Evolutionary conservation across 1,284 basidiomycete species (phyloP), one percentile per base, ranked within the genome.

Genomic region (Naganishia cerealis): DNA sequence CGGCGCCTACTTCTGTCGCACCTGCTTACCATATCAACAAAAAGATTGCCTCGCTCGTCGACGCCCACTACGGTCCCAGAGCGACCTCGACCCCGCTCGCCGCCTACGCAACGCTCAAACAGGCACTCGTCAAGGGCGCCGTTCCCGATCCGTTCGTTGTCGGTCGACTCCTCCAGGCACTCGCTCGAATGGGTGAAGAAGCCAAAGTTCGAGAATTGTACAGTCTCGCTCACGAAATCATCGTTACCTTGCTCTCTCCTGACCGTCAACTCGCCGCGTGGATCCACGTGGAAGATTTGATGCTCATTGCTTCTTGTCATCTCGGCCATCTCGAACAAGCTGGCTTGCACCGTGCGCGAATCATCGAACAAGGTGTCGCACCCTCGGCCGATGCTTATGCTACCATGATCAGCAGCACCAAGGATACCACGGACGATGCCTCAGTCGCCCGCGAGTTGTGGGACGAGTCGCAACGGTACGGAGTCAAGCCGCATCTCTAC

Each of bases 341-440:
- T 1, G 89, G 91, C 75, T 82, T 88, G 29, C 91, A 96, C 78
- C 87, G 92, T 26, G 78, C 82, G n/a, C 85, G 91, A 53, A 87
- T 97, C 57, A 82, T 94, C 18, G 85, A 89, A 62, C 85, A 88
- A 21, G 90, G 91, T 0, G 85, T 87, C n/a, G 84, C 86, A 0
- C 94, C 93, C 3, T 87, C 86, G 0, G 88, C 93, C 1, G 92
- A 96, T 72, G 90, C 92, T 0, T 97, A 96, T 75, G 93, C 91
- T 1, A 90, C 91, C 12, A 85, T 96, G 77, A 94, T 97, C 72
- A 86, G 90, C 52, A 85, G 86, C 71, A 87, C 92, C 72, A 91
- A 90, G 80, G 92, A 95, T 75, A 95, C 93, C 18, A 96, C 94
- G 18, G 93, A 97, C 78, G 94, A 97, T 75, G 89, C 92, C 0